Percentiles rank a stretch among this genome's conserved stretches.
These are phyloP conservation scores for Ogataea saltuana DNA, from an alignment of 805 yeast species.

Conservation along the genomic window DNA sequence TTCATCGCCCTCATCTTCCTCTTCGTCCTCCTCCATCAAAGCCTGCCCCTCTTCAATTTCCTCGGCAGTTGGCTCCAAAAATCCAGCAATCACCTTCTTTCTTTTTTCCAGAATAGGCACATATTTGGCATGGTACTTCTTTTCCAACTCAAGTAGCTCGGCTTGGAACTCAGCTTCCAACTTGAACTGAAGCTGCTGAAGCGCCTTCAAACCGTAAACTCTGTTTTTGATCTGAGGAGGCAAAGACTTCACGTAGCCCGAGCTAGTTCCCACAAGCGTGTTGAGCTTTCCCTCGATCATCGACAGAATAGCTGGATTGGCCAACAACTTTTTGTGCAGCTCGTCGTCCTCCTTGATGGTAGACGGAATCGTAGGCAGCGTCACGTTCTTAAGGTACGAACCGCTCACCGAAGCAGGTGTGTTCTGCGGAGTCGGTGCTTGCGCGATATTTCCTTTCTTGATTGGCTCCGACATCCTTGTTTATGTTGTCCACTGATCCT, in stretches of 20 bases:
- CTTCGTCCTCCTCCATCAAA: slow-evolving; percentile 50
- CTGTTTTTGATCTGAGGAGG: slow-evolving; percentile 74
- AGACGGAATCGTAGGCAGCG: slow-evolving; percentile 59
- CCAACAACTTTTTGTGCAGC: slow-evolving; percentile 42
- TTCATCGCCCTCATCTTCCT: slow-evolving; percentile 39
- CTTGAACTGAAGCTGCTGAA: slow-evolving; percentile 77
- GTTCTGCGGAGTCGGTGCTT: slow-evolving; percentile 98
- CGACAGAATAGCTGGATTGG: slow-evolving; percentile 78
- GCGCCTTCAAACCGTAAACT: slow-evolving; percentile 76
- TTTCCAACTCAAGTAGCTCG: slow-evolving; percentile 84
- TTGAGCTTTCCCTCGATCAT: slow-evolving; percentile 90
- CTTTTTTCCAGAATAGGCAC: slow-evolving; percentile 77
- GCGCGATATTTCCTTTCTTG: slow-evolving; percentile 76
- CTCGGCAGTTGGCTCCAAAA: slow-evolving; percentile 70
- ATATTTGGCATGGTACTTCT: slow-evolving; percentile 69
- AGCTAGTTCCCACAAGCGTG: slow-evolving; percentile 77
- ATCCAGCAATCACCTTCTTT: slow-evolving; percentile 70
- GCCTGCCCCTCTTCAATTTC: slow-evolving; percentile 80
- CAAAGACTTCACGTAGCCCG: slow-evolving; percentile 80
- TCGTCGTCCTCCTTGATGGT: slow-evolving; percentile 74
- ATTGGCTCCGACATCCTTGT: slow-evolving; percentile 80
- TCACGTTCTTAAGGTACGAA: slow-evolving; percentile 63
- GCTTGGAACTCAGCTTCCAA: slow-evolving; percentile 90
- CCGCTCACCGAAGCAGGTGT: slow-evolving; percentile 89
- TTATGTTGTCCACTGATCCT: not conserved